Evolutionary conservation across 495 filamentous ascomycete genomes (phyloP).

Genomic region (Aspergillus panamensis): DNA sequence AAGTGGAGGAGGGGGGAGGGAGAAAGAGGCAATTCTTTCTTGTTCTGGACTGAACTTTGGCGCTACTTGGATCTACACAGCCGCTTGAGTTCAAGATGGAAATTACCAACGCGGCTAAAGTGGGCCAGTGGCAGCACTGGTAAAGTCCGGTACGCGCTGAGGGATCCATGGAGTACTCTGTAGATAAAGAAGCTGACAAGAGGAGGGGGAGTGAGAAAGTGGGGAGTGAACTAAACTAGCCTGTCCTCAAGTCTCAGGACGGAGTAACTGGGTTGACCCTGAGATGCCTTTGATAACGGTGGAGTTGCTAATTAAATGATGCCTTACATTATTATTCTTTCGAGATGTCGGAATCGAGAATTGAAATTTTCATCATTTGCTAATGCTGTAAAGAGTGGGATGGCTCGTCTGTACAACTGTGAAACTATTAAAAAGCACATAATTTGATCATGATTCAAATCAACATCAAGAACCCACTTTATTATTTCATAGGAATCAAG

Average conservation of each 20-base stretch:
- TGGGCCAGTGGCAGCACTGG: background rate
- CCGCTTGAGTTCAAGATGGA: constrained; percentile 1
- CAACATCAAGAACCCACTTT: too few relatives aligned
- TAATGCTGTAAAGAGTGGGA: too few relatives aligned
- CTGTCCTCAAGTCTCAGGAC: background rate
- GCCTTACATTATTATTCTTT: too few relatives aligned
- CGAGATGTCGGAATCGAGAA: too few relatives aligned
- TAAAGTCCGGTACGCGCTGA: background rate
- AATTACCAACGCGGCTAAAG: constrained; percentile 7
- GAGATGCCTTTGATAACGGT: background rate
- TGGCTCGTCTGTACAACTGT: too few relatives aligned
- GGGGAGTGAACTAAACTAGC: background rate
- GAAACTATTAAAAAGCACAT: too few relatives aligned
- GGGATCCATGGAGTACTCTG: too few relatives aligned
- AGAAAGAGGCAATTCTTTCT: background rate
- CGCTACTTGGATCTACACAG: constrained; percentile 8
- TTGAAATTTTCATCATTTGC: too few relatives aligned
- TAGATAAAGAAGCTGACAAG: background rate
- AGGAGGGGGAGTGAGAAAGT: background rate
- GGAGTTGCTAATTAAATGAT: background rate
- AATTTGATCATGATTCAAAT: too few relatives aligned
- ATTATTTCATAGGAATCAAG: too few relatives aligned
- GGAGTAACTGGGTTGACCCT: background rate
- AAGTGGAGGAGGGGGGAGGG: background rate
- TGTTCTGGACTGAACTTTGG: background rate